A percentile compares a stretch with the other conserved stretches of the same genome.
Conservation (phyloP, 257 asterid species). For the Solanum appendiculatum region DNA sequence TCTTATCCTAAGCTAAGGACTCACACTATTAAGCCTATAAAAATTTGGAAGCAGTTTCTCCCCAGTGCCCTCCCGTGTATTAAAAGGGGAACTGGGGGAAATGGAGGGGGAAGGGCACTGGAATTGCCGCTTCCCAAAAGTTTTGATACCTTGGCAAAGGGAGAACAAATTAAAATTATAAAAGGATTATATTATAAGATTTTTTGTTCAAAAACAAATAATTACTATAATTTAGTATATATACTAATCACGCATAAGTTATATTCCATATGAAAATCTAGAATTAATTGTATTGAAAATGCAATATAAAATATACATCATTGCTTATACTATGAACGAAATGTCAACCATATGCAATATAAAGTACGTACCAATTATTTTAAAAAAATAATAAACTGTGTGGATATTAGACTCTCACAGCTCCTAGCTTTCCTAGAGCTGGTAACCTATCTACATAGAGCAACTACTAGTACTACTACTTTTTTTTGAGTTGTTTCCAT, state of each 20-base stretch:
- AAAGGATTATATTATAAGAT: neutral
- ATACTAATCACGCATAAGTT: neutral
- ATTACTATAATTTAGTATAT: neutral
- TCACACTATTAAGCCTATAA: neutral
- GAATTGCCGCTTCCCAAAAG: neutral
- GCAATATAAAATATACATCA: neutral
- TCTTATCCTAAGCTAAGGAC: no score
- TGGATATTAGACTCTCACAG: neutral
- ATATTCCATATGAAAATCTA: neutral
- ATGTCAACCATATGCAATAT: neutral
- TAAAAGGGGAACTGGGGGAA: no score
- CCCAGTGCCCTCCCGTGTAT: no score
- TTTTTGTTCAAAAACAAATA: neutral
- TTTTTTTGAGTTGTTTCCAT: no score
- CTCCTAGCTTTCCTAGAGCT: neutral
- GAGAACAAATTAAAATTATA: neutral
- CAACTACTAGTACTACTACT: neutral
- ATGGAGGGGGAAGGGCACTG: no score
- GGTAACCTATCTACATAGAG: neutral
- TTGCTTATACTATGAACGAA: neutral
- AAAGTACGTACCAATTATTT: neutral
- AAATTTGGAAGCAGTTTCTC: neutral
- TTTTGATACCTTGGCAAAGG: neutral
- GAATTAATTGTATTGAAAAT: neutral
- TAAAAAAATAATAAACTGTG: neutral